Percentiles rank a stretch among this genome's conserved stretches.
Evolutionary conservation across 768 basidiomycete species (phyloP).

Genomic region (Holtermanniella nyarrowii): DNA sequence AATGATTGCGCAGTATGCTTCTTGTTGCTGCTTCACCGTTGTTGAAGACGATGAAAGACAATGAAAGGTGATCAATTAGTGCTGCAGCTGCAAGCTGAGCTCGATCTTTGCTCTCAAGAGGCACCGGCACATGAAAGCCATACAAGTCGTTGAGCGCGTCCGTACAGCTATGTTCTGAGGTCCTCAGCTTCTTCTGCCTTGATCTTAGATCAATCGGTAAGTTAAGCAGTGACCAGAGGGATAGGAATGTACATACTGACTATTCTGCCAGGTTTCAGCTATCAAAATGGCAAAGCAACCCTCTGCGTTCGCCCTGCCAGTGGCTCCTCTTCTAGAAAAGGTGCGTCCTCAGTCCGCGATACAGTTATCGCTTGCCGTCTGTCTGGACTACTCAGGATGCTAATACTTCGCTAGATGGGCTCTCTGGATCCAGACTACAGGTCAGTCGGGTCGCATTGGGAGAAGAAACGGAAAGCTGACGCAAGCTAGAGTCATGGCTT

Average conservation of each 20-base stretch:
- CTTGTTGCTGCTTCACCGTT: no score
- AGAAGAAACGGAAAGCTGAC: no score
- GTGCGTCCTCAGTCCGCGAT: slow-evolving; percentile 5
- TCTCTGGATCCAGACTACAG: slow-evolving; percentile 32
- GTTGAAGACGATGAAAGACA: background rate
- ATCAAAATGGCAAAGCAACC: background rate
- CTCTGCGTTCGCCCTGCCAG: background rate
- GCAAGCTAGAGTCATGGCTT: slow-evolving; percentile 72
- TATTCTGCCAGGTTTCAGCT: slow-evolving; percentile 86
- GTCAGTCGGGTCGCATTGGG: slow-evolving; percentile 7
- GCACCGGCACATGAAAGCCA: background rate
- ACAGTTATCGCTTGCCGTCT: background rate
- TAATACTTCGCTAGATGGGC: no score
- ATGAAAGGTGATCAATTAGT: background rate
- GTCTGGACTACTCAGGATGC: background rate
- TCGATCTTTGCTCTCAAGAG: background rate
- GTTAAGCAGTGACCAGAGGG: no score
- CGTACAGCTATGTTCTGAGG: no score
- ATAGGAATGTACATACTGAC: slow-evolving; percentile 53
- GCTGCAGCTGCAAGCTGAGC: no score
- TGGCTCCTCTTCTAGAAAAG: slow-evolving; percentile 23
- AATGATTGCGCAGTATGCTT: no score
- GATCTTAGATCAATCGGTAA: no score
- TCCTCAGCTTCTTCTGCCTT: no score
- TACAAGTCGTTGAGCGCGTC: no score